These are phyloP conservation scores for Balansia obtecta DNA, from an alignment of 2,329 filamentous ascomycete species.

Conservation along the genomic window DNA sequence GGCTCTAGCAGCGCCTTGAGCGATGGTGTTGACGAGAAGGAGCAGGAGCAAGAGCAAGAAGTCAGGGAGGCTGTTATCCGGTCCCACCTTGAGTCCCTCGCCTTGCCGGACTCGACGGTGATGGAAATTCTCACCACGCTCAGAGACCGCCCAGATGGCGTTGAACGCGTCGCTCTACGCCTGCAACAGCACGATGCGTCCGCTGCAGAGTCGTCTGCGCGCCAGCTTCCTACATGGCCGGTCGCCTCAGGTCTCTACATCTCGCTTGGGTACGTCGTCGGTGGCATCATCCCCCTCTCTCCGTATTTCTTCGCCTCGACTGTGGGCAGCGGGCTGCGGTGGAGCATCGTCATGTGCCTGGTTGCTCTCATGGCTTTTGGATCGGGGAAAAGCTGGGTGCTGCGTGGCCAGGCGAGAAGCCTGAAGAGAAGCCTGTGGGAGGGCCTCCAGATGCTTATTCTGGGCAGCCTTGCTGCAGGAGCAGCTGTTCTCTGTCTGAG, in stretches of 20 bases:
- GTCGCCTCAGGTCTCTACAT: slow-evolving; percentile 44
- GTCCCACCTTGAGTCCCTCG: slow-evolving; percentile 21
- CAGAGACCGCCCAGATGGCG: slow-evolving; percentile 18
- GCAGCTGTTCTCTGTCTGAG: slow-evolving; percentile 19
- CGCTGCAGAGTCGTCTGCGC: slow-evolving; percentile 8
- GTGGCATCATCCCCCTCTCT: slow-evolving; percentile 47
- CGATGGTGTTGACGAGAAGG: slow-evolving; percentile 9
- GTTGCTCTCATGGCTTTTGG: slow-evolving; percentile 44
- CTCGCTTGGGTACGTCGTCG: slow-evolving; percentile 48
- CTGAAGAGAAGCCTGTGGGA: slow-evolving; percentile 15
- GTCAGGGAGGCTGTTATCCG: slow-evolving; percentile 15
- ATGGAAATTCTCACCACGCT: slow-evolving; percentile 15
- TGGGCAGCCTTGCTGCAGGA: slow-evolving; percentile 21
- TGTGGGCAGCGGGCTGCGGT: slow-evolving; percentile 31
- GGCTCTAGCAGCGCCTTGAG: slow-evolving; percentile 3
- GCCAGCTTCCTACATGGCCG: slow-evolving; percentile 19
- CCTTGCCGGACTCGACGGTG: slow-evolving; percentile 13
- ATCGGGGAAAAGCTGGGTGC: slow-evolving; percentile 36
- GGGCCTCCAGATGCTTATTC: slow-evolving; percentile 21
- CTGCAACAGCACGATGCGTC: slow-evolving; percentile 7
- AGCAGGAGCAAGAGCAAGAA: background rate
- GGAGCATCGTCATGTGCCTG: slow-evolving; percentile 41
- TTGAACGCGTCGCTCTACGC: slow-evolving; percentile 11
- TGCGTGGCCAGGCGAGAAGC: slow-evolving; percentile 12
- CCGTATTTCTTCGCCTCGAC: slow-evolving; percentile 44